Evolutionary conservation across 805 yeast genomes (phyloP), one percentile per base, ranked within the genome.

Genomic region (Saccharomycodes ludwigii): DNA sequence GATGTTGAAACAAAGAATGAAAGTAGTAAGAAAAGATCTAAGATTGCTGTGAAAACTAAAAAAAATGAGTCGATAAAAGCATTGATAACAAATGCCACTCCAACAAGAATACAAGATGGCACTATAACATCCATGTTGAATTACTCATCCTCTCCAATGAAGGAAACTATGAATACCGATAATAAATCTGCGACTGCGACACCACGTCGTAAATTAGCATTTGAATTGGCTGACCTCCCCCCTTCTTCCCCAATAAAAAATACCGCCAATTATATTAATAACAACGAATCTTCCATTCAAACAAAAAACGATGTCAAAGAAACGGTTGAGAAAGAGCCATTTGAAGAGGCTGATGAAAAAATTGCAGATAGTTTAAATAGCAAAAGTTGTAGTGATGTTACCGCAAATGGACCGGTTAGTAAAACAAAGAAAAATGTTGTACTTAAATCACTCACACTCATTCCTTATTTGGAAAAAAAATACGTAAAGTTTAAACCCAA

Each of bases 401-500:
- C n/a, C n/a, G n/a, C n/a, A n/a, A n/a, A n/a, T n/a, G n/a, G n/a
- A n/a, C n/a, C 36, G 21, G 16, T 21, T 25, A 14, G 30, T 25
- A 7, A 31, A 27, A 21, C 33, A 20, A 30, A 27, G 32, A 16
- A 24, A 18, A 6, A 21, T 32, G n/a, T n/a, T n/a, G n/a, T n/a
- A n/a, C n/a, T n/a, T n/a, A 10, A 23, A 29, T 4, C 36, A 21
- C n/a, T n/a, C n/a, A n/a, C n/a, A n/a, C n/a, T n/a, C n/a, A n/a
- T n/a, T n/a, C 26, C 26, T 19, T 32, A 42, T 10, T 43, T 60
- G 2, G 46, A 47, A 21, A 53, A 48, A 29, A 52, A 47, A 22
- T 43, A 50, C 36, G 39, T 39, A 13, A 54, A 54, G 28, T 47
- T 62, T 3, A 58, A 70, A 2, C 58, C 68, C 0, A 50, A 58